phyloP scores from a whole-genome alignment of 169 alveolate species.

The Cryptosporidium ryanae region DNA sequence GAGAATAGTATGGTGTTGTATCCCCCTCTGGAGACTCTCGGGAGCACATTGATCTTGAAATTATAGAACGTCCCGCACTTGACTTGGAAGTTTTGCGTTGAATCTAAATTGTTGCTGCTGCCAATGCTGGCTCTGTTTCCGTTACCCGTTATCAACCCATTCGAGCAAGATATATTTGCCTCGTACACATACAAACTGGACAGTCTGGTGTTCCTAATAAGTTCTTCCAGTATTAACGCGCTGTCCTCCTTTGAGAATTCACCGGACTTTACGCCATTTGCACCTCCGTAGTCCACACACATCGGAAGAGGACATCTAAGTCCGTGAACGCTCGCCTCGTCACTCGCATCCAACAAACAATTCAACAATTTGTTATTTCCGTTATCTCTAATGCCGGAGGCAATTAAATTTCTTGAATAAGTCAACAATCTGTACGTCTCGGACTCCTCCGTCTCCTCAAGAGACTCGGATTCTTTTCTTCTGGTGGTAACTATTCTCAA shows the following conservation, averaged over 20 bases:
- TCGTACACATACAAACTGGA: constrained; percentile 89
- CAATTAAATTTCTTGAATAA: constrained; percentile 34
- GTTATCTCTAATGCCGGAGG: constrained; percentile 36
- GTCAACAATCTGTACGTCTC: constrained; percentile 60
- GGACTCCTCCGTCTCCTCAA: constrained; percentile 8
- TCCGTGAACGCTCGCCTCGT: background rate
- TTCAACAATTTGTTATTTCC: constrained; percentile 17
- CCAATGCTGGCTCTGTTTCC: too few species aligned
- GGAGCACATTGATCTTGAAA: constrained; percentile 88
- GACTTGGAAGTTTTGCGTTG: too few species aligned
- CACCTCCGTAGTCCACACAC: constrained; percentile 2
- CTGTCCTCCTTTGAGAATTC: too few species aligned
- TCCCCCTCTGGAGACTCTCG: constrained; percentile 90
- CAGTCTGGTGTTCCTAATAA: constrained; percentile 12
- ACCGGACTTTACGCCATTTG: background rate
- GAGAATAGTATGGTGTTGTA: constrained; percentile 81
- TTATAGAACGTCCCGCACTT: constrained; percentile 79
- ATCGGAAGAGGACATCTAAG: constrained; percentile 43
- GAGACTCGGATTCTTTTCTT: background rate
- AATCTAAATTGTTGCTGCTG: too few species aligned
- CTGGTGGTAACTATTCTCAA: constrained; percentile 27
- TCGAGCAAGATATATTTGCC: constrained; percentile 87
- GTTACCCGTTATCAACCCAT: too few species aligned
- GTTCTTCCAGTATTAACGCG: background rate
- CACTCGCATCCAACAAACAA: background rate